A percentile compares a stretch with the other conserved stretches of the same genome.
Conservation (phyloP, 1,284 basidiomycete genomes). For the Ganoderma sinense region DNA sequence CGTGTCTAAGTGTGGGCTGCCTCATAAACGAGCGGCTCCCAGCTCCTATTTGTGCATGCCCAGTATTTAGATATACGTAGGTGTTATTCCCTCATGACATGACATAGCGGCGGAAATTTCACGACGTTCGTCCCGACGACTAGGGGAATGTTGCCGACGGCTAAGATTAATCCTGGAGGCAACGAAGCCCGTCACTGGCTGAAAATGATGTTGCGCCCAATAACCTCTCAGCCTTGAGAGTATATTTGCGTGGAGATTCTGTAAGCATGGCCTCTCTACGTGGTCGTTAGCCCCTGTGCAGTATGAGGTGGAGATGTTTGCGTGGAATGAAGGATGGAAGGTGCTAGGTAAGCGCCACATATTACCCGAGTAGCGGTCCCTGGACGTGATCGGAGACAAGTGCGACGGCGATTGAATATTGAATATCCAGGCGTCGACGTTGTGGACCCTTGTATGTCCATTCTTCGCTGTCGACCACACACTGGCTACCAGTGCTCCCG, state of each 20-base stretch:
- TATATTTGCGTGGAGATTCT: neutral
- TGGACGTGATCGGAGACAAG: conserved; percentile 2
- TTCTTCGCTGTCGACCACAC: conserved; percentile 3
- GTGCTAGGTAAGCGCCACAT: neutral
- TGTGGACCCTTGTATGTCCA: conserved; percentile 27
- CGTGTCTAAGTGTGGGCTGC: neutral
- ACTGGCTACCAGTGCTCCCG: neutral
- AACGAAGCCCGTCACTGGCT: neutral
- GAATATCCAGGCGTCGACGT: neutral
- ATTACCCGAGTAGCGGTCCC: neutral
- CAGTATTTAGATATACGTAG: too few relatives aligned
- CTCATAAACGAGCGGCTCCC: neutral
- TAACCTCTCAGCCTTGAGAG: neutral
- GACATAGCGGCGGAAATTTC: neutral
- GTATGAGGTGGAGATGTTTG: neutral
- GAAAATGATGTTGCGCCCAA: neutral
- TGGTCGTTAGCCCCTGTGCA: neutral
- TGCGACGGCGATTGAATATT: neutral
- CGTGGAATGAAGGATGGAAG: neutral
- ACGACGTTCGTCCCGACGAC: neutral
- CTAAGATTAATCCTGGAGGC: neutral
- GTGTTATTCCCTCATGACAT: too few relatives aligned
- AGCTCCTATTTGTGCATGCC: neutral
- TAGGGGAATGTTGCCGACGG: neutral
- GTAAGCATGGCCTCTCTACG: neutral